Evolutionary conservation across 257 asterid genomes (phyloP).

Genomic region (Solanum sejunctum): DNA sequence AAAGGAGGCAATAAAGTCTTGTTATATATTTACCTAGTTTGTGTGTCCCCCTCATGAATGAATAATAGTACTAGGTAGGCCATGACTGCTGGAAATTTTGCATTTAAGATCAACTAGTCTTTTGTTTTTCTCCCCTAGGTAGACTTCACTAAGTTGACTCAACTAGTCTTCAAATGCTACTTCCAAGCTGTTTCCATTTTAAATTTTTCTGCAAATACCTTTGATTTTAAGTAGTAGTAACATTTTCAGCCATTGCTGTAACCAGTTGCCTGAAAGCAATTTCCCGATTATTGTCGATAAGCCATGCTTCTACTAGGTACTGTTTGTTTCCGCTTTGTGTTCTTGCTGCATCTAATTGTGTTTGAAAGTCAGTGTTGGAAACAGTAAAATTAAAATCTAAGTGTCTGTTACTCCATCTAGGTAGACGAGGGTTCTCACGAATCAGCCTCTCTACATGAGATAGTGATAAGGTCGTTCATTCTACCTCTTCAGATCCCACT

Average conservation of each 20-base stretch:
- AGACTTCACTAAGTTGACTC: not conserved
- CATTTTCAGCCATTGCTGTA: not conserved
- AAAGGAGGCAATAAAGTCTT: not conserved
- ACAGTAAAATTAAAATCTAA: not conserved
- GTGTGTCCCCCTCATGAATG: not conserved
- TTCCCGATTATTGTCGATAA: not conserved
- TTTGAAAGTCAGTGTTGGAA: not conserved
- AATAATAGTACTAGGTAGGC: not conserved
- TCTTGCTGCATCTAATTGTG: not conserved
- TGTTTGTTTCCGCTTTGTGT: not conserved
- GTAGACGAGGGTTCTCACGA: no score
- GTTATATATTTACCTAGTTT: not conserved
- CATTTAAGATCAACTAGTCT: not conserved
- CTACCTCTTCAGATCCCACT: no score
- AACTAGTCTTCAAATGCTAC: not conserved
- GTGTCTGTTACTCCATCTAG: not conserved
- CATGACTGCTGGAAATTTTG: not conserved
- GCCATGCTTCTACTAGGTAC: not conserved
- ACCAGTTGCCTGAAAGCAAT: not conserved
- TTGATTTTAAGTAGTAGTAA: not conserved
- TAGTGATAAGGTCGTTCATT: no score
- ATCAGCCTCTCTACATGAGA: no score
- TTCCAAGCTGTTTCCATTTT: not conserved
- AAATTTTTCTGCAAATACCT: not conserved
- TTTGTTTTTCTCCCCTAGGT: not conserved